Percentiles rank a stretch among this genome's conserved stretches.
Evolutionary conservation across 495 filamentous ascomycete species (phyloP).

Genomic region (Xeromyces bisporus): DNA sequence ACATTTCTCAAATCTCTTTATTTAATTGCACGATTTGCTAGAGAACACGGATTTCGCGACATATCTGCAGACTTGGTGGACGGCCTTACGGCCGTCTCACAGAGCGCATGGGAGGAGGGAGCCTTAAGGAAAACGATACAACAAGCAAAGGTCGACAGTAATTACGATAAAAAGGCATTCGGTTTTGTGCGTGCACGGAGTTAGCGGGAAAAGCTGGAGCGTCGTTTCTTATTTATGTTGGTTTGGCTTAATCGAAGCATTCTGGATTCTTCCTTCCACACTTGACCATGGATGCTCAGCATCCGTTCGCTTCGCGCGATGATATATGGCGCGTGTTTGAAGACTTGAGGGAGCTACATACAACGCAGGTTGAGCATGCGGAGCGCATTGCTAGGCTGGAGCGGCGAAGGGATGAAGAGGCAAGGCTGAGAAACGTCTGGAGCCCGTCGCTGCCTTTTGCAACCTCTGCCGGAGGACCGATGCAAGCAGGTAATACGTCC

Average conservation of each 20-base stretch:
- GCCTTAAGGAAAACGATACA: conserved; percentile 7
- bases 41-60: background rate
- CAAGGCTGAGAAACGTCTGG: conserved; percentile 73
- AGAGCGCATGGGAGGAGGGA: conserved; percentile 21
- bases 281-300: conserved; percentile 49
- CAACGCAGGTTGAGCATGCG: conserved; percentile 61
- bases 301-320: conserved; percentile 46
- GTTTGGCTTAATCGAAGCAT: too few species aligned
- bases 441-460: conserved; percentile 65
- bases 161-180: too few species aligned
- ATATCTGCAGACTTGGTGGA: conserved; percentile 17
- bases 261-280: too few species aligned
- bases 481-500: conserved; percentile 54
- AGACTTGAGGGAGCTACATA: conserved; percentile 69
- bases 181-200: too few species aligned
- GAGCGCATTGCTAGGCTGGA: conserved; percentile 67
- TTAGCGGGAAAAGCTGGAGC: background rate
- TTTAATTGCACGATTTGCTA: background rate
- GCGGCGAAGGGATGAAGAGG: conserved; percentile 67
- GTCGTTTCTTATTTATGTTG: background rate
- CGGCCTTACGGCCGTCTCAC: conserved; percentile 33
- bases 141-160: background rate
- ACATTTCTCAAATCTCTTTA: background rate
- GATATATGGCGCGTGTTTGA: conserved; percentile 78
- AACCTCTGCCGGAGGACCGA: conserved; percentile 43